These are phyloP conservation scores for Rhipidocladum racemiflorum DNA, from an alignment of 176 grass and related monocot genomes.

Conservation along the genomic window DNA sequence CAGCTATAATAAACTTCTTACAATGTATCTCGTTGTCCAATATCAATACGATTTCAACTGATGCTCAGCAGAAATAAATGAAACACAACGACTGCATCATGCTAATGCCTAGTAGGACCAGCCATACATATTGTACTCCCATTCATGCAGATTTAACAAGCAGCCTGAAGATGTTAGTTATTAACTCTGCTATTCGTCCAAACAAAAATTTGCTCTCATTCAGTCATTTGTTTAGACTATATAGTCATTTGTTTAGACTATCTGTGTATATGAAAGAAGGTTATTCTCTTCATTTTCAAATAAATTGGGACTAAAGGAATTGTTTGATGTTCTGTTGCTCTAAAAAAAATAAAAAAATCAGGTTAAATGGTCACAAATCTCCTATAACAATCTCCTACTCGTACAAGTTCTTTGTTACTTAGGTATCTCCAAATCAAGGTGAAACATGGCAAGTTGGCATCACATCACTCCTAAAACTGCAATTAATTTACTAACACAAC, in stretches of 20 bases:
- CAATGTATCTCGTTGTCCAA: background rate
- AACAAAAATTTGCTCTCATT: too few species aligned
- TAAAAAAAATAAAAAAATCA: background rate
- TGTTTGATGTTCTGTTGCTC: background rate
- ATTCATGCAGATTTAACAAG: too few species aligned
- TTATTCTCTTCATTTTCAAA: too few species aligned
- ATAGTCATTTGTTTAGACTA: too few species aligned
- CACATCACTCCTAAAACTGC: background rate
- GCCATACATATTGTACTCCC: too few species aligned
- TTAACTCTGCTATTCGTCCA: too few species aligned
- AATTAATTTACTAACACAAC: background rate
- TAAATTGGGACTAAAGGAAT: too few species aligned
- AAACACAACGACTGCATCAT: background rate
- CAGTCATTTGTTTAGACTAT: too few species aligned
- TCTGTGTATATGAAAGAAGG: too few species aligned
- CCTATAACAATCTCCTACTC: background rate
- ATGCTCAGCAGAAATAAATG: background rate
- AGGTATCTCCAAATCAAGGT: background rate
- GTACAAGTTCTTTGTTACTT: background rate
- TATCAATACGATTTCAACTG: too few species aligned
- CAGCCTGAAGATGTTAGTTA: too few species aligned
- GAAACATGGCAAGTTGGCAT: background rate
- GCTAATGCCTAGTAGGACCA: too few species aligned
- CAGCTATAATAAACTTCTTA: background rate
- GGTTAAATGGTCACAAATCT: background rate